These are phyloP conservation scores for Cucurbita ficifolia DNA, from an alignment of 306 rosid species.

Conservation along the genomic window DNA sequence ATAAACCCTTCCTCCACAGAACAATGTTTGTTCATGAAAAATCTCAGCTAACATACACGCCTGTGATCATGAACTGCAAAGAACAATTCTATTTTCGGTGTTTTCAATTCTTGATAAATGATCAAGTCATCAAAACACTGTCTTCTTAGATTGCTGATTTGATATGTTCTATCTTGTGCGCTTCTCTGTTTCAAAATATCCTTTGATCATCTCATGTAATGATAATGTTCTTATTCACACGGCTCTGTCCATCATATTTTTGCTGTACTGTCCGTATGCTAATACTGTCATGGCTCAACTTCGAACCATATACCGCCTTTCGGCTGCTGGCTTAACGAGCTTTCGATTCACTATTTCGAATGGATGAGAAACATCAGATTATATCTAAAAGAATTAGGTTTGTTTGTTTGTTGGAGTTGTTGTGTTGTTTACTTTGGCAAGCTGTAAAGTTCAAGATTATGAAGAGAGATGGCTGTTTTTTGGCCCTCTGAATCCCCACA, in stretches of 20 bases:
- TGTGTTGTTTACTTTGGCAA: neutral
- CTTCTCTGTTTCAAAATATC: neutral
- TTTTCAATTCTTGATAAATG: neutral
- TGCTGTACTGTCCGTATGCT: neutral
- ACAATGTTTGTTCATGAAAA: neutral
- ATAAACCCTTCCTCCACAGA: neutral
- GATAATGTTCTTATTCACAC: neutral
- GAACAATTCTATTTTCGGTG: neutral
- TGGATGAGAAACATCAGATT: neutral
- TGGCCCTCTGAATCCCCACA: neutral
- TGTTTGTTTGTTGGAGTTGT: neutral
- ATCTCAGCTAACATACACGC: neutral
- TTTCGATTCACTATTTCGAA: neutral
- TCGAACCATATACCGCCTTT: neutral
- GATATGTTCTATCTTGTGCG: neutral
- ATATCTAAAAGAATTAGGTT: neutral
- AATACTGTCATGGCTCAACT: neutral
- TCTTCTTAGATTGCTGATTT: neutral
- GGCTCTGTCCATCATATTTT: neutral
- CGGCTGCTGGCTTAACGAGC: no score
- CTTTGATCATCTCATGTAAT: neutral
- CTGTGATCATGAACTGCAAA: neutral
- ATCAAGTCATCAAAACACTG: neutral
- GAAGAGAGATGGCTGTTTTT: neutral
- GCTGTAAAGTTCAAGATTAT: neutral